phyloP scores from a whole-genome alignment of 805 yeast genomes.

The Yamadazyma laniorum region DNA sequence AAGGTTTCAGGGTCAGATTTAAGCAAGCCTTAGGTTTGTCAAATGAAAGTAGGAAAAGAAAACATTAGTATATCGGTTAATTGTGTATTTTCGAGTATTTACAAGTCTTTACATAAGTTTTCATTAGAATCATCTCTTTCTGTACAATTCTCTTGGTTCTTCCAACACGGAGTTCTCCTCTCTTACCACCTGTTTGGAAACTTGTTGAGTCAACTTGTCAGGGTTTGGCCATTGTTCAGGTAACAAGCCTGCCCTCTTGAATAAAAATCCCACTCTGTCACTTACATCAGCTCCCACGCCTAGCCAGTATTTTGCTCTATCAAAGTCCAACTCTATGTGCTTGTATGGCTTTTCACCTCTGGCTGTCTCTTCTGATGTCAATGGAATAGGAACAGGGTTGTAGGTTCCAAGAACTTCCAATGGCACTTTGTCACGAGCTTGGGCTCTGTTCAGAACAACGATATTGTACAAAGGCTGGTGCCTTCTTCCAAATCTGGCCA shows the following conservation, averaged over 20 bases:
- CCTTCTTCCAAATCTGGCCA: conserved; percentile 90
- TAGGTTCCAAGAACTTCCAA: conserved; percentile 95
- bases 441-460: conserved; percentile 73
- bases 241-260: conserved; percentile 75
- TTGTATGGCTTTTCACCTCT: conserved; percentile 63
- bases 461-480: conserved; percentile 88
- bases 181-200: conserved; percentile 28
- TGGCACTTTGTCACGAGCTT: conserved; percentile 86
- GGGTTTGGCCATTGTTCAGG: conserved; percentile 61
- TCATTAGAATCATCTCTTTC: conserved; percentile 24
- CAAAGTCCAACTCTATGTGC: conserved; percentile 80
- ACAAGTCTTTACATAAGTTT: background rate
- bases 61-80: background rate
- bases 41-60: background rate
- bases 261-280: conserved; percentile 70
- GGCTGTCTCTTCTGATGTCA: conserved; percentile 58
- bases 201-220: conserved; percentile 30
- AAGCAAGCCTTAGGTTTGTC: conserved; percentile 3
- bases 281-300: conserved; percentile 97
- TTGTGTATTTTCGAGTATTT: conserved; percentile 1
- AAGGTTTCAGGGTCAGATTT: conserved; percentile 7
- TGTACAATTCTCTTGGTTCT: conserved; percentile 31
- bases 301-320: conserved; percentile 91
- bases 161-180: conserved; percentile 27
- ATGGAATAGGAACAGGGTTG: conserved; percentile 75